Evolutionary conservation across 2,329 filamentous ascomycete species (phyloP), one percentile per base, ranked within the genome.

Genomic region (Pyrenophora graminea): DNA sequence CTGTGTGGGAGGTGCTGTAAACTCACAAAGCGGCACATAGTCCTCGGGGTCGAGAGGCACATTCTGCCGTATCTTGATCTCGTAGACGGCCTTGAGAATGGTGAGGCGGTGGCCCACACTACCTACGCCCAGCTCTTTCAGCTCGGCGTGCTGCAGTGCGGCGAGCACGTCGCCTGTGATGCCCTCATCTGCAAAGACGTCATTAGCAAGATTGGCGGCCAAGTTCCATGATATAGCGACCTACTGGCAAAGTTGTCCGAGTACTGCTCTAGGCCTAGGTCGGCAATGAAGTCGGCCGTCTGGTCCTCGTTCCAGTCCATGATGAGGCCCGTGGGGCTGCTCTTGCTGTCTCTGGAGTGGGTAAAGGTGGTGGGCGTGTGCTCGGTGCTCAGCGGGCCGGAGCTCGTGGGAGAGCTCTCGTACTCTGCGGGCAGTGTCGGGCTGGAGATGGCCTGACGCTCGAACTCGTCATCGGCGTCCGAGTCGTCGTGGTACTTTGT

Each of bases 31-130:
- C 32, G 94, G 94, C 44, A 97, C 83, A 72, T 97, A 99, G 73
- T 97, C 90, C 66, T 97, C 93, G 55, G 88, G 87, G 69, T 97
- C 93, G 64, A 97, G 84, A 13, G 90, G 88, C 53, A 97, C 85
- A 65, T 96, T 91, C 69, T 97, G 92, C 59, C 91, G 91, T 72
- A 93, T 88, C 78, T 99, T 99, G 68, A 94, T 87, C 69, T 97
- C 92, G 76, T 97, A 97, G 47, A 97, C 91, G 66, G 87, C 92
- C 77, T 97, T 97, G 51, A 99, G 82, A 51, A 99, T 95, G 18
- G 91, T 96, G 65, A 99, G 80, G 53, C 94, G 87, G 77, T 99
- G 94, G 34, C 94, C 94, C 40, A 97, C 91, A 76, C 93, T 97
- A 57, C 81, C 80, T 59, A 99, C 89, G 40, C 92, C 92, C 86